These are phyloP conservation scores for Capronia epimyces DNA, from an alignment of 2,329 filamentous ascomycete species.

Conservation along the genomic window DNA sequence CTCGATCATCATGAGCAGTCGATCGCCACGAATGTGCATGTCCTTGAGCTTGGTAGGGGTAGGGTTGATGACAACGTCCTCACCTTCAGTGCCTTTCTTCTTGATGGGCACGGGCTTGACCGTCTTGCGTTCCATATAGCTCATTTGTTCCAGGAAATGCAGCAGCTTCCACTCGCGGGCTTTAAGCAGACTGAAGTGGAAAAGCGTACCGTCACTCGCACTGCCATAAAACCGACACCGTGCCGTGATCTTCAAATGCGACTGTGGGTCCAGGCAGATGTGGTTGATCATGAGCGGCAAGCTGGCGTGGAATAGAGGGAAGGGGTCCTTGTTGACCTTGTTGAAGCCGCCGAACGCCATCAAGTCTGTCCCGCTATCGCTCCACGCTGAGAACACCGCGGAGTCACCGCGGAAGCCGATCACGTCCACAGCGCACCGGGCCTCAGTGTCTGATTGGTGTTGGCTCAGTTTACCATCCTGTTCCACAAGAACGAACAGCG, in stretches of 20 bases:
- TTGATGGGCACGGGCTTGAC: conserved; percentile 15
- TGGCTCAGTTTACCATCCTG: conserved; percentile 33
- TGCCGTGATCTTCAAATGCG: not conserved
- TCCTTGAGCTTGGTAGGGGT: conserved; percentile 10
- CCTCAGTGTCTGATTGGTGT: conserved; percentile 33
- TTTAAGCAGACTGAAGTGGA: conserved; percentile 63
- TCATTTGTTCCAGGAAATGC: conserved; percentile 66
- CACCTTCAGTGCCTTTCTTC: conserved; percentile 8
- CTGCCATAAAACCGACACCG: conserved; percentile 52
- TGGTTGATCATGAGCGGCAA: conserved; percentile 23
- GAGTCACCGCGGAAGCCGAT: conserved; percentile 12
- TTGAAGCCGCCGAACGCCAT: conserved; percentile 18
- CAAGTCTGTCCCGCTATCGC: conserved; percentile 14
- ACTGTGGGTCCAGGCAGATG: conserved; percentile 7
- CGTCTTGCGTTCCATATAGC: conserved; percentile 39
- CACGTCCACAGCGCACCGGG: conserved; percentile 19
- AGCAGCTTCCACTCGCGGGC: conserved; percentile 62
- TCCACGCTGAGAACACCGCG: conserved; percentile 17
- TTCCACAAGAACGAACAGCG: conserved; percentile 40
- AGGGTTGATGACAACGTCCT: conserved; percentile 4
- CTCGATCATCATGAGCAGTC: conserved; percentile 25
- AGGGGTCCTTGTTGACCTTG: conserved; percentile 10
- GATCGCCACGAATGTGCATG: conserved; percentile 25
- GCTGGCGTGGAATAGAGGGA: conserved; percentile 21
- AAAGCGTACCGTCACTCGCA: conserved; percentile 63